Percentiles rank a stretch among this genome's conserved stretches.
phyloP scores from a whole-genome alignment of 768 basidiomycete species.

The Clitopilus hobsonii region DNA sequence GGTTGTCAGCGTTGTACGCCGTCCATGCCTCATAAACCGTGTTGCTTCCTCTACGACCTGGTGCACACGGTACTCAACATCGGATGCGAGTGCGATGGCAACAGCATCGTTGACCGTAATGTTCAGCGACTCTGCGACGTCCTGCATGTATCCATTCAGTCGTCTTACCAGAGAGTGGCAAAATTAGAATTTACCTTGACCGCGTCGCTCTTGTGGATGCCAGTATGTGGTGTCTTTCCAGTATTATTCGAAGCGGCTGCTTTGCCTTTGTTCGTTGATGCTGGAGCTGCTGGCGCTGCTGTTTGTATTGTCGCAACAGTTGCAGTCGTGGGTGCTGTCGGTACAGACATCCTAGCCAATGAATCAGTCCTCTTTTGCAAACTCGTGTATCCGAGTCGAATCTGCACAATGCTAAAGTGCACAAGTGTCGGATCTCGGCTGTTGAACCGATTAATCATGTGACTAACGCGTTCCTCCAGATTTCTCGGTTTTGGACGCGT shows the following conservation, averaged over 20 bases:
- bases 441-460: neutral
- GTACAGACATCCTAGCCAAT: neutral
- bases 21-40: conserved; percentile 93
- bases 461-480: neutral
- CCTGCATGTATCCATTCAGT: conserved; percentile 39
- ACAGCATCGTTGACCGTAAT: conserved; percentile 78
- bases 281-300: neutral
- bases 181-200: conserved; percentile 44
- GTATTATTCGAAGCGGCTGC: neutral
- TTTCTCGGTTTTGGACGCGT: neutral
- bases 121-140: conserved; percentile 85
- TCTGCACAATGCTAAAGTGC: neutral
- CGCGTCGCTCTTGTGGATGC: conserved; percentile 59
- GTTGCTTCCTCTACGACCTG: conserved; percentile 97
- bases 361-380: neutral
- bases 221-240: conserved; percentile 42
- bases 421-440: neutral
- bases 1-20: conserved; percentile 84
- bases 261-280: neutral
- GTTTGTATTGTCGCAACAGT: neutral
- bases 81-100: conserved; percentile 83
- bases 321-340: neutral
- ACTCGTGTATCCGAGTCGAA: neutral
- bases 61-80: conserved; percentile 95
- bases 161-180: neutral